These are phyloP conservation scores for Cenococcum geophilum DNA, from an alignment of 495 filamentous ascomycete species.

Conservation along the genomic window DNA sequence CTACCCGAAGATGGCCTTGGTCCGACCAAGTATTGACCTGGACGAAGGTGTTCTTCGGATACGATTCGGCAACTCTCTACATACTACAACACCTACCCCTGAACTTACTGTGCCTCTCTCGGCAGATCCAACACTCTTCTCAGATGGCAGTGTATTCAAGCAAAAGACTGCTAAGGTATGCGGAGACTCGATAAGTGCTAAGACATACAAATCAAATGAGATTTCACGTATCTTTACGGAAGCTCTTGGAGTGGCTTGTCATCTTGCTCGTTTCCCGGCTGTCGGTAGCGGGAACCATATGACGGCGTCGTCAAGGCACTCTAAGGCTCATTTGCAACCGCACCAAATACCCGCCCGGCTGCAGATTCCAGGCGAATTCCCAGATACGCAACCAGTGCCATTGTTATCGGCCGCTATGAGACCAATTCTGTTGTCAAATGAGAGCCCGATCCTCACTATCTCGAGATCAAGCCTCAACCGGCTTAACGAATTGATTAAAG, in stretches of 20 bases:
- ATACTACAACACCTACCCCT: not conserved
- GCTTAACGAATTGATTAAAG: slow-evolving; percentile 64
- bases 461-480: slow-evolving; percentile 70
- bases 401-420: slow-evolving; percentile 35
- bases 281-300: slow-evolving; percentile 38
- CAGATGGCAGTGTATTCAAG: slow-evolving; percentile 24
- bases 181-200: slow-evolving; percentile 63
- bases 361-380: slow-evolving; percentile 53
- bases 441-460: slow-evolving; percentile 83
- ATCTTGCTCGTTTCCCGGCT: slow-evolving; percentile 74
- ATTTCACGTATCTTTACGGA: slow-evolving; percentile 69
- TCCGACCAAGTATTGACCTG: slow-evolving; percentile 66
- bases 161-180: slow-evolving; percentile 60
- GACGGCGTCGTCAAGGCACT: slow-evolving; percentile 52
- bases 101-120: slow-evolving; percentile 61
- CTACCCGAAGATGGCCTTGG: slow-evolving; percentile 75
- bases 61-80: slow-evolving; percentile 30
- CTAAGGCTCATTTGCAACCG: slow-evolving; percentile 57
- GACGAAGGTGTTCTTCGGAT: slow-evolving; percentile 50
- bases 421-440: slow-evolving; percentile 81
- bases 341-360: slow-evolving; percentile 30
- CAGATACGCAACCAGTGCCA: slow-evolving; percentile 44
- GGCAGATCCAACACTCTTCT: slow-evolving; percentile 50
- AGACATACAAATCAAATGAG: slow-evolving; percentile 57
- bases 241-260: slow-evolving; percentile 67